Evolutionary conservation across 2,329 filamentous ascomycete species (phyloP), one percentile per base, ranked within the genome.

Genomic region (Pyrenophora graminea): DNA sequence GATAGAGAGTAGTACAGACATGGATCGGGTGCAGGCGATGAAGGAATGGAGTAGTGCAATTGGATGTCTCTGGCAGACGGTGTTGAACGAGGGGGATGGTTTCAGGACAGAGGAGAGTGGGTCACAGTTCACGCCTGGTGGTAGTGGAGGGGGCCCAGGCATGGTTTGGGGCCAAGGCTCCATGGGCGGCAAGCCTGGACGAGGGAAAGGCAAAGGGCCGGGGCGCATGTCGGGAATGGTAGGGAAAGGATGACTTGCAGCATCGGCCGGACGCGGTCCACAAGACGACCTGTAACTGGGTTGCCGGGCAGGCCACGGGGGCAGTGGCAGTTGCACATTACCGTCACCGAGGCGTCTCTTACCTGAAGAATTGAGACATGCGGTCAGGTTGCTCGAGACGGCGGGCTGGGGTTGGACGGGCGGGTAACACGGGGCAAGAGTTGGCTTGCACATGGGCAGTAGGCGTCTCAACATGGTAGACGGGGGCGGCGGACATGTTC

Each of bases 61-160:
- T 53, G 80, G 82, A 5, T 79, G 79, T 4, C 77, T 97, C 45
- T 93, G 87, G 76, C 75, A 76, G 23, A 85, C 86, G 18, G 81
- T 96, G 1, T 86, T 97, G 61, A 85, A 86, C 66, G 89, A 94
- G 17, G 85, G 85, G 4, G 90, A 95, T 5, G 90, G 89, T 19
- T 88, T 88, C 72, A 79, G 75, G 70, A 70, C 72, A 49, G 77
- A 80, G 53, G 78, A 80, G 55, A 64, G 67, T 62, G 65, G 65
- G 58, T 70, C 68, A 39, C 67, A 71, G 55, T 72, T 67, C 53
- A 66, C 69, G 19, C 62, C 6, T 30, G 27, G 27, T 30, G 10
- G 27, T 30, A 9, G 10, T 30, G 10, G 7, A 30, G 27, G 27
- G 27, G 27, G 57, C 40, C 63, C 67, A 57, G 62, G 65, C 48